phyloP scores from a whole-genome alignment of 257 asterid species.

The Cinchona pubescens region DNA sequence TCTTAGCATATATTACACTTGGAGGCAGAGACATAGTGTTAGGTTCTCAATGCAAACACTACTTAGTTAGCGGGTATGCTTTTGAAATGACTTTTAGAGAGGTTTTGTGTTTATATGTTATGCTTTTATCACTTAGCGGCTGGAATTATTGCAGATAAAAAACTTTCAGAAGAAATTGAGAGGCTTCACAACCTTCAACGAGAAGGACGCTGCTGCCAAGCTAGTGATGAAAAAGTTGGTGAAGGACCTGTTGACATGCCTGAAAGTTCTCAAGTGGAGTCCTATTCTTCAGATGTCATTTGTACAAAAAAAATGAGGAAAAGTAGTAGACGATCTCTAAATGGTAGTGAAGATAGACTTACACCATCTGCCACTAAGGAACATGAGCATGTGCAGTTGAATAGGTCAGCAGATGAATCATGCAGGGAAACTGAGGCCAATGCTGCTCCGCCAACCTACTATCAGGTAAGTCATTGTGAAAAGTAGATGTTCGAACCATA shows the following conservation, averaged over 20 bases:
- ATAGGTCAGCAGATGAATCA: constrained; percentile 14
- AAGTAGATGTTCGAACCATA: neutral
- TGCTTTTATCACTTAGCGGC: constrained; percentile 6
- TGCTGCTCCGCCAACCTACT: constrained; percentile 28
- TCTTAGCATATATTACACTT: too few species aligned
- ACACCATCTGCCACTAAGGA: constrained; percentile 15
- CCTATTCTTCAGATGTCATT: constrained; percentile 17
- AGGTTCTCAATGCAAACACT: neutral
- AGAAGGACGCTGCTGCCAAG: constrained; percentile 16
- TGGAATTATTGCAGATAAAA: constrained; percentile 43
- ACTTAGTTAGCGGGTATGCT: neutral
- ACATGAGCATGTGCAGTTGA: constrained; percentile 5
- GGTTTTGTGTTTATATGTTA: constrained; percentile 2
- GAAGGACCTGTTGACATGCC: constrained; percentile 23
- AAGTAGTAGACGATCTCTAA: constrained; percentile 28
- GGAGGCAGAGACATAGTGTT: too few species aligned
- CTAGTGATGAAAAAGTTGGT: constrained; percentile 31
- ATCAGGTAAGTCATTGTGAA: constrained; percentile 31
- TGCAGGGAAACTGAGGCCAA: constrained; percentile 17
- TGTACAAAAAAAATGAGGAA: constrained; percentile 34
- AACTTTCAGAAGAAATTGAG: constrained; percentile 55
- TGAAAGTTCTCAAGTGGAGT: constrained; percentile 35
- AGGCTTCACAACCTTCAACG: constrained; percentile 46
- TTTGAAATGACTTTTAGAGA: neutral
- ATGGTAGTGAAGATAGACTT: constrained; percentile 10